These are phyloP conservation scores for Saccharum hybrid DNA, from an alignment of 202 grass and related monocot genomes.

Conservation along the genomic window DNA sequence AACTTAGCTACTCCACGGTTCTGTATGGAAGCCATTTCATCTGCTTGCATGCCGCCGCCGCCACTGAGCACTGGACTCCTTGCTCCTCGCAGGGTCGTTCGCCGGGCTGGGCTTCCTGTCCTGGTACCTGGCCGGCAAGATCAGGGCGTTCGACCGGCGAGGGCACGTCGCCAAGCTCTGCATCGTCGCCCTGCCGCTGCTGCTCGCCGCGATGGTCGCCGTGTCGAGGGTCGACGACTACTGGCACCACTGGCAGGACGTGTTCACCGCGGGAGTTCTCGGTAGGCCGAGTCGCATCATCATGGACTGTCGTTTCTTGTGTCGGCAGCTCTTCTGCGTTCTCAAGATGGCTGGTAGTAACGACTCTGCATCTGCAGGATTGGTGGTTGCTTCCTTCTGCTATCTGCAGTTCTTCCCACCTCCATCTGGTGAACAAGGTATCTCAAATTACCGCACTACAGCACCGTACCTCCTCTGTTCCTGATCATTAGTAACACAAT, in stretches of 20 bases:
- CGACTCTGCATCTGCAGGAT: slow-evolving; percentile 16
- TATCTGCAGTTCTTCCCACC: slow-evolving; percentile 36
- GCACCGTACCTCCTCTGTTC: too few relatives aligned
- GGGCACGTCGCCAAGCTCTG: slow-evolving; percentile 57
- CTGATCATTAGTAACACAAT: neutral
- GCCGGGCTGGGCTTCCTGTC: slow-evolving; percentile 51
- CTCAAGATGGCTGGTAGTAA: neutral
- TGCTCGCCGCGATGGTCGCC: slow-evolving; percentile 37
- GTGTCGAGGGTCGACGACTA: slow-evolving; percentile 57
- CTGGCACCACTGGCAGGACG: slow-evolving; percentile 64
- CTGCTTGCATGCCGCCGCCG: neutral
- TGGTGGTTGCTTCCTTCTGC: slow-evolving; percentile 39
- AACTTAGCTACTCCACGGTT: neutral
- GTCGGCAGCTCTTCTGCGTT: neutral
- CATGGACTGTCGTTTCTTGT: neutral
- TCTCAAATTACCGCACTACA: neutral
- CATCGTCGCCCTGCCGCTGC: slow-evolving; percentile 46
- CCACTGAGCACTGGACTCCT: neutral
- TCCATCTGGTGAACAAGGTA: slow-evolving; percentile 36
- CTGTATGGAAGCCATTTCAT: neutral
- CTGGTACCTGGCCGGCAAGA: slow-evolving; percentile 54
- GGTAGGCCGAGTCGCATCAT: neutral
- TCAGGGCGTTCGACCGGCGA: slow-evolving; percentile 44
- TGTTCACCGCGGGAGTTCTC: slow-evolving; percentile 42
- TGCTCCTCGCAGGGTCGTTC: slow-evolving; percentile 29